Evolutionary conservation across 192 early-diverging fungal species (phyloP).

Genomic region (Jimgerdemannia flammicorona): DNA sequence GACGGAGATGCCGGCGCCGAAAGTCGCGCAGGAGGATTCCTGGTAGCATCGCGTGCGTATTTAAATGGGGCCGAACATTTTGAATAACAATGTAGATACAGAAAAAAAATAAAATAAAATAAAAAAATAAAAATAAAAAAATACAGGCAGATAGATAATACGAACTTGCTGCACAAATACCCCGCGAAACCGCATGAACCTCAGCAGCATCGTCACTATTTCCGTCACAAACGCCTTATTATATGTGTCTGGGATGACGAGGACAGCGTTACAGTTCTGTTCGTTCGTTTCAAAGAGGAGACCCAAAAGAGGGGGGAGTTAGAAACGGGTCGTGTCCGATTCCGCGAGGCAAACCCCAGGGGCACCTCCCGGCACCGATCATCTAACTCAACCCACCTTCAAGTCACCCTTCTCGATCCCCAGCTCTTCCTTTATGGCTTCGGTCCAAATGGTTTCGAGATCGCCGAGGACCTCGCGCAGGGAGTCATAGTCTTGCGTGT

Average conservation of each 20-base stretch:
- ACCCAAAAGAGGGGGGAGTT: neutral
- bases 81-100: neutral
- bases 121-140: too few relatives aligned
- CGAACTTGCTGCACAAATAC: slow-evolving; percentile 66
- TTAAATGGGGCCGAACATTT: too few relatives aligned
- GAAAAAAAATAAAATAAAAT: too few relatives aligned
- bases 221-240: slow-evolving; percentile 59
- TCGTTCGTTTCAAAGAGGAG: too few relatives aligned
- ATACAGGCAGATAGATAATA: neutral
- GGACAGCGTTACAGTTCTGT: slow-evolving; percentile 63
- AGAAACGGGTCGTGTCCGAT: neutral
- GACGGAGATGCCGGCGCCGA: slow-evolving; percentile 81
- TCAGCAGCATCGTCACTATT: slow-evolving; percentile 63
- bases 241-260: slow-evolving; percentile 79
- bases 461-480: slow-evolving; percentile 67
- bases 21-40: slow-evolving; percentile 77
- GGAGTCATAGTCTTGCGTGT: slow-evolving; percentile 67
- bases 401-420: slow-evolving; percentile 58
- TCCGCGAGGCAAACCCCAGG: too few relatives aligned
- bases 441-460: slow-evolving; percentile 77
- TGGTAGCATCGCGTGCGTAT: neutral
- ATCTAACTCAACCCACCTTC: slow-evolving; percentile 21
- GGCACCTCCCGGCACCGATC: too few relatives aligned
- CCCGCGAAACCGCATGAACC: slow-evolving; percentile 72
- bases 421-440: slow-evolving; percentile 63